These are phyloP conservation scores for Pythium dissotocum DNA, from an alignment of 352 stramenopile species.

Conservation along the genomic window DNA sequence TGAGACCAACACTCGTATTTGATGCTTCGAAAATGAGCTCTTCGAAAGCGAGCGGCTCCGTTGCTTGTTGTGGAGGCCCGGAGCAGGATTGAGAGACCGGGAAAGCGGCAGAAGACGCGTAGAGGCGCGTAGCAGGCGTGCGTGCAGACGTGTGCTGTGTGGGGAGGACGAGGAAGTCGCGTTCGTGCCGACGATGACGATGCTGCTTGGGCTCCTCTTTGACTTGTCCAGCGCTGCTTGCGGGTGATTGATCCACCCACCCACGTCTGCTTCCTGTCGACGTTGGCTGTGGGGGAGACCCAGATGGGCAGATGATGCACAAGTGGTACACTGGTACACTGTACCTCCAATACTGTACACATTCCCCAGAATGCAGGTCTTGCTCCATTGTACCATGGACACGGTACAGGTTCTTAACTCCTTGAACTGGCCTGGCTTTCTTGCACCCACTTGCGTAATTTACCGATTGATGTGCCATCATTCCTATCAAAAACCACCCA, in stretches of 20 bases:
- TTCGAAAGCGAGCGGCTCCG: background rate
- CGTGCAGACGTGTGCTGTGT: no score
- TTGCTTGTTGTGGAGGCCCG: background rate
- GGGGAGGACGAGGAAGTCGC: background rate
- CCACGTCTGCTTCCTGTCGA: background rate
- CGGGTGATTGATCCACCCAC: background rate
- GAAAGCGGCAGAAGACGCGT: background rate
- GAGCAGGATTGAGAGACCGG: background rate
- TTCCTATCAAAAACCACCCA: conserved; percentile 19
- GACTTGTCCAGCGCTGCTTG: background rate
- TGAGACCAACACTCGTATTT: conserved; percentile 2
- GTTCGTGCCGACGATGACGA: background rate
- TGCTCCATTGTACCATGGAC: conserved; percentile 1
- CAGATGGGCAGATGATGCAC: background rate
- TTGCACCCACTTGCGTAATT: background rate
- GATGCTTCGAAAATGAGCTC: background rate
- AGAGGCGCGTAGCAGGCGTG: background rate
- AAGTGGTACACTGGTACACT: background rate
- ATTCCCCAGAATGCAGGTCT: conserved; percentile 6
- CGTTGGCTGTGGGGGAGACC: background rate
- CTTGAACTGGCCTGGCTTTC: conserved; percentile 23
- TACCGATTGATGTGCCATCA: background rate
- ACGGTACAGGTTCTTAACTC: conserved; percentile 14
- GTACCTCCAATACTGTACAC: conserved; percentile 16
- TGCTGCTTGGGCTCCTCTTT: background rate